Conservation (phyloP, 2,329 filamentous ascomycete species). For the Fusarium praegraminearum region DNA sequence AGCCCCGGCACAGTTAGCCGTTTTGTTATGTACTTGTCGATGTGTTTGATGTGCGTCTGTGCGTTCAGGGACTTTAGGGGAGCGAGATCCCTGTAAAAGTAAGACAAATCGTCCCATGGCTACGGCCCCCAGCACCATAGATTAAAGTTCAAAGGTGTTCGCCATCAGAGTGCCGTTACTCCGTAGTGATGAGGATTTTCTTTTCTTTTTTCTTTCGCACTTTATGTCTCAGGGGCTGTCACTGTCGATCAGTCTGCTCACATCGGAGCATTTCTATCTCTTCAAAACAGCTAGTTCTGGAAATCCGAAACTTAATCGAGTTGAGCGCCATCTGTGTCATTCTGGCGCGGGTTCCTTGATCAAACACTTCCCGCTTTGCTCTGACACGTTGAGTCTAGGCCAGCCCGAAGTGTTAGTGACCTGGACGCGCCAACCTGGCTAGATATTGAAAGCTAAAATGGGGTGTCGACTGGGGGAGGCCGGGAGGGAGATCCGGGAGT, state of each 20-base stretch:
- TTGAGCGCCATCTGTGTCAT: conserved; percentile 17
- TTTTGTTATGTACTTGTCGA: background rate
- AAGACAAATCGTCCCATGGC: background rate
- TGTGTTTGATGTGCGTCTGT: background rate
- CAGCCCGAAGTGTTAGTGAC: too few relatives aligned
- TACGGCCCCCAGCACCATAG: conserved; percentile 16
- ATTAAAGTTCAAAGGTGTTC: background rate
- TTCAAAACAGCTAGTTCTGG: background rate
- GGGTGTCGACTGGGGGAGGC: background rate
- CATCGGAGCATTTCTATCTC: background rate
- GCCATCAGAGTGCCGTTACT: background rate
- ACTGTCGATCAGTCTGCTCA: background rate
- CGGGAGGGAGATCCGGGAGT: background rate
- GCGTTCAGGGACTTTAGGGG: background rate
- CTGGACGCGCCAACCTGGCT: conserved; percentile 5
- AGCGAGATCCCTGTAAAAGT: background rate
- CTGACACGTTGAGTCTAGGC: conserved; percentile 7
- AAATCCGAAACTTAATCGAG: background rate
- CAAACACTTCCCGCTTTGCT: background rate
- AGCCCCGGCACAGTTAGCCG: background rate
- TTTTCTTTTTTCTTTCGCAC: background rate
- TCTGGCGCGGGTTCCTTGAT: background rate
- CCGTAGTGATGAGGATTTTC: background rate
- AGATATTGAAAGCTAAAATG: background rate
- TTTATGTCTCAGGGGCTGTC: too few relatives aligned